These are phyloP conservation scores for Nitzschia sp. DNA, from an alignment of 108 stramenopile species.

Conservation along the genomic window DNA sequence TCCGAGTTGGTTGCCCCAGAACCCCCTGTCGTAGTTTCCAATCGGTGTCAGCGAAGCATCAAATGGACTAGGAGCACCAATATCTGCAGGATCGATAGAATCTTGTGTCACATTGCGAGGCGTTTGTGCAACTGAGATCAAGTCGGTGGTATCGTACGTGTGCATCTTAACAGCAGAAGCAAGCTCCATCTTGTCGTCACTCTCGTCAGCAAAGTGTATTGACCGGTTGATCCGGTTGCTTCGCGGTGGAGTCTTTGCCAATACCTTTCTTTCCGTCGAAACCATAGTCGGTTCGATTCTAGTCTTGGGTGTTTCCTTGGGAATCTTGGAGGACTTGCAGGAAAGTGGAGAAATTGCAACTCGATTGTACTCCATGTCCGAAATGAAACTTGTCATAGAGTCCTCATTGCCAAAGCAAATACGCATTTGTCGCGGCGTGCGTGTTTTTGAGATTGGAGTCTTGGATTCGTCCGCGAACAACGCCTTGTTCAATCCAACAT, in stretches of 20 bases:
- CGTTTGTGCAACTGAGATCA: constrained; percentile 26
- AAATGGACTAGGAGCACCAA: constrained; percentile 33
- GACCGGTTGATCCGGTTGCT: constrained; percentile 13
- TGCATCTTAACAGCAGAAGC: constrained; percentile 21
- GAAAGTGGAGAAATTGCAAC: constrained; percentile 38
- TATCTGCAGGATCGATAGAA: constrained; percentile 24
- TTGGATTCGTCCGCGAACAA: constrained; percentile 44
- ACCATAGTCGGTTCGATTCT: background rate
- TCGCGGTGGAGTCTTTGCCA: constrained; percentile 21
- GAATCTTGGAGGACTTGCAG: constrained; percentile 15
- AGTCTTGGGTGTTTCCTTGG: background rate
- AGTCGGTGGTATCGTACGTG: constrained; percentile 10
- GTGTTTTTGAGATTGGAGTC: constrained; percentile 29
- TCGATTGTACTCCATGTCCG: constrained; percentile 26
- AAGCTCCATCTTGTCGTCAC: constrained; percentile 2
- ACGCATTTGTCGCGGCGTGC: constrained; percentile 9
- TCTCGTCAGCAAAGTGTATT: constrained; percentile 37
- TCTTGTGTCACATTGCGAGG: constrained; percentile 28
- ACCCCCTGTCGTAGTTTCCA: constrained; percentile 23
- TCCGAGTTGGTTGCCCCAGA: constrained; percentile 37
- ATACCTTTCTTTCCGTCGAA: background rate
- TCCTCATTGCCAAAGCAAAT: constrained; percentile 18
- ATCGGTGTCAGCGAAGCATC: constrained; percentile 32
- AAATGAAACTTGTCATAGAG: constrained; percentile 23
- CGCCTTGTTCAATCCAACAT: constrained; percentile 44